Evolutionary conservation across 306 rosid species (phyloP).

Genomic region (Lathyrus sativus): DNA sequence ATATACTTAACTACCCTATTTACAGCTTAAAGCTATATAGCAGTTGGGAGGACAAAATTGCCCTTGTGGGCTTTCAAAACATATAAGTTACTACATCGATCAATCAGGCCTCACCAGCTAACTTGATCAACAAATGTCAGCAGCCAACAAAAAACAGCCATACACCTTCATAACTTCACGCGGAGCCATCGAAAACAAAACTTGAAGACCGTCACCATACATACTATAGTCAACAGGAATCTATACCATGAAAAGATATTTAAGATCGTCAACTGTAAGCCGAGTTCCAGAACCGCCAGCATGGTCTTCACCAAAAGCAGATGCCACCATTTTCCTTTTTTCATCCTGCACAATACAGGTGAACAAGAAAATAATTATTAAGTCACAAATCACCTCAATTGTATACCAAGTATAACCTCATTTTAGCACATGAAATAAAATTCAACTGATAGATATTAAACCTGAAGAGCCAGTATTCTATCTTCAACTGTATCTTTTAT

Average conservation of each 20-base stretch:
- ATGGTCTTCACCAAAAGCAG: slow-evolving; percentile 98
- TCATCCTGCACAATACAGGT: slow-evolving; percentile 65
- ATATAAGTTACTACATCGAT: slow-evolving; percentile 27
- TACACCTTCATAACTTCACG: not conserved
- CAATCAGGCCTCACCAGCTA: slow-evolving; percentile 22
- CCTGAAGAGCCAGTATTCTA: slow-evolving; percentile 94
- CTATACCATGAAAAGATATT: slow-evolving; percentile 91
- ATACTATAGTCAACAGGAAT: slow-evolving; percentile 4
- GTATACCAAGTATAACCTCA: not conserved
- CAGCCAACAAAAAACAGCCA: slow-evolving; percentile 36
- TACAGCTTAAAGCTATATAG: slow-evolving; percentile 49
- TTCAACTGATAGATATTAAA: slow-evolving; percentile 34
- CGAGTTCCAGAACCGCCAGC: slow-evolving; percentile 74
- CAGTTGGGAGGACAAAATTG: slow-evolving; percentile 45
- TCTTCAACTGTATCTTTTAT: slow-evolving; percentile 93
- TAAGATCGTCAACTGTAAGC: slow-evolving; percentile 91
- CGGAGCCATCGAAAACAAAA: slow-evolving; percentile 27
- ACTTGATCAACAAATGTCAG: slow-evolving; percentile 35
- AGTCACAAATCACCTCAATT: slow-evolving; percentile 8
- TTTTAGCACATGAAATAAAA: slow-evolving; percentile 25
- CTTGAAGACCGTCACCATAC: slow-evolving; percentile 24
- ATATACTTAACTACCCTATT: slow-evolving; percentile 44
- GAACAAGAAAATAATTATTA: slow-evolving; percentile 16
- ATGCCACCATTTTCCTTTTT: slow-evolving; percentile 96
- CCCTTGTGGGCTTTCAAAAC: slow-evolving; percentile 44